Conservation (phyloP, 2,329 filamentous ascomycete genomes). For the Botrytis pseudocinerea region DNA sequence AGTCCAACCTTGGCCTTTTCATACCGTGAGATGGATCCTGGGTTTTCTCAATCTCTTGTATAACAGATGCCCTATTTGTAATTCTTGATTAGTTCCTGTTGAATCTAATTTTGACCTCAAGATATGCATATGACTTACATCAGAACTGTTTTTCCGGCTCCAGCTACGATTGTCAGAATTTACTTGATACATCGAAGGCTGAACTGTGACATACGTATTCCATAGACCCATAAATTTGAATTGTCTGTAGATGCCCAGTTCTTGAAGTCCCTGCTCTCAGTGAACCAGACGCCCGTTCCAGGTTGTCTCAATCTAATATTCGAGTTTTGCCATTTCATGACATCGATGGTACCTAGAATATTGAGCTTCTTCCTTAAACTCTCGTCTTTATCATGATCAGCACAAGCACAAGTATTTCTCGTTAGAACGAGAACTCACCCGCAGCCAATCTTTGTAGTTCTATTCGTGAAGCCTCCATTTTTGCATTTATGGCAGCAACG, state of each 20-base stretch:
- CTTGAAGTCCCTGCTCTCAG: conserved; percentile 27
- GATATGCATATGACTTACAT: conserved; percentile 7
- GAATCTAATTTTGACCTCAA: background rate
- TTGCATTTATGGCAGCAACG: background rate
- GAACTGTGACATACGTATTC: conserved; percentile 27
- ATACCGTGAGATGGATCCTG: background rate
- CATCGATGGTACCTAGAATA: conserved; percentile 21
- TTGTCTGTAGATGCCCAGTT: conserved; percentile 20
- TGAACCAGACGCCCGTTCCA: conserved; percentile 32
- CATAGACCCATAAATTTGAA: conserved; percentile 30
- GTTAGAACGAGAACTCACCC: background rate
- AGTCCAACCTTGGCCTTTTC: conserved; percentile 19
- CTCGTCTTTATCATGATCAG: conserved; percentile 9
- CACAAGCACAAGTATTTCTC: background rate
- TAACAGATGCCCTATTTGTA: conserved; percentile 17
- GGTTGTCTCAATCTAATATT: conserved; percentile 27
- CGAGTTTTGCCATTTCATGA: conserved; percentile 24
- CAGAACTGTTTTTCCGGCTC: conserved; percentile 32
- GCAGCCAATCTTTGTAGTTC: background rate
- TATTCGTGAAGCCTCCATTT: background rate
- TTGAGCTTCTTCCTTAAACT: conserved; percentile 21
- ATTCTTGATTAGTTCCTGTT: background rate
- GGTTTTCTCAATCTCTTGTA: conserved; percentile 19
- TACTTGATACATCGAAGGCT: background rate
- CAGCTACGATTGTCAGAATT: conserved; percentile 17